Evolutionary conservation across 257 asterid species (phyloP), one percentile per base, ranked within the genome.

Genomic region (Scutellaria barbata): DNA sequence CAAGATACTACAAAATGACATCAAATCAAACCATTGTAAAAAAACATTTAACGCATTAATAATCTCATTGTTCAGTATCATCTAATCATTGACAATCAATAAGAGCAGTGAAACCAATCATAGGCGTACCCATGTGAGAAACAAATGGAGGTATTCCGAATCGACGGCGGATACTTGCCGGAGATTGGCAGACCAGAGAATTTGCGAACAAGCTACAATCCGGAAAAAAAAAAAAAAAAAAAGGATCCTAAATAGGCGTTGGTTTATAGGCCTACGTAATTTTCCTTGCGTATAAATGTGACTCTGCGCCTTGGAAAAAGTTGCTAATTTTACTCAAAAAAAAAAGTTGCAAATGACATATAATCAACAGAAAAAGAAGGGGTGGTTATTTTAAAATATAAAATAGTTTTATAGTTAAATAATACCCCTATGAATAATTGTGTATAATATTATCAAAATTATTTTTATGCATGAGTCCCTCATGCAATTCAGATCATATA

Each of bases 41-140:
- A 67, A 52, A 45, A 60, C 52, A 12, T 63, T 43, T 20, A 59
- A 69, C 37, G 47, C 63, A 47, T 39, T 42, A 42, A 74, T 7
- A 40, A 62, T 17, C 1, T 39, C 66, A 14, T 65, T 50, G 72
- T 37, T 39, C 1, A 35, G 51, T 8, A 40, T 57, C 53, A 62
- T 35, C 8, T 14, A 20, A 74, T 66, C 75, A 74, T 42, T 30
- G 39, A 25, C 37, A 45, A 77, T 56, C 53, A 77, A 78, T 74
- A 70, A 69, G 40, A 66, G 68, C 79, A 54, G 74, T n/a, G n/a
- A n/a, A n/a, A n/a, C n/a, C 47, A n/a, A 85, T 84, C 87, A 16
- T 13, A 45, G 7, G 56, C 81, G 35, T 74, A 84, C 95, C 91
- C 92, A 85, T 87, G 80, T 5, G 70, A 25, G 43, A 51, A 30